Percentiles rank a stretch among this genome's conserved stretches.
Evolutionary conservation across 2,329 filamentous ascomycete genomes (phyloP).

Genomic region (Ophiostoma tasmaniense): DNA sequence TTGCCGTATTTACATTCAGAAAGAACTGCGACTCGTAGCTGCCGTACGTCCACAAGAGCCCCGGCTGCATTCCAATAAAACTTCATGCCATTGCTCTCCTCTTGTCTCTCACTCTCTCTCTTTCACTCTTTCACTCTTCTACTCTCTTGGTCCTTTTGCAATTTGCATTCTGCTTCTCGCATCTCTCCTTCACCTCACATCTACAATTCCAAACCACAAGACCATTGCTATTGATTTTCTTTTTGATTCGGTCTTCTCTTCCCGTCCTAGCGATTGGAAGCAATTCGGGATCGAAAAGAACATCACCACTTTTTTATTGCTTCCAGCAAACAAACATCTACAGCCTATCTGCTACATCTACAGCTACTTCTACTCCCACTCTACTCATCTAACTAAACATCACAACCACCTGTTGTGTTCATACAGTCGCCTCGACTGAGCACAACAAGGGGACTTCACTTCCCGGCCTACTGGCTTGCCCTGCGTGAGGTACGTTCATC

Average conservation of each 20-base stretch:
- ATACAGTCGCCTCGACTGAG: conserved; percentile 40
- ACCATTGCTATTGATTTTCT: conserved; percentile 6
- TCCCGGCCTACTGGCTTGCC: conserved; percentile 74
- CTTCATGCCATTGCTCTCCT: conserved; percentile 13
- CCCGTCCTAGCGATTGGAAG: background rate
- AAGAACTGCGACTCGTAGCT: background rate
- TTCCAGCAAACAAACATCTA: background rate
- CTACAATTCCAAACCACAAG: background rate
- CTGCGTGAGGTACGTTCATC: conserved; percentile 62
- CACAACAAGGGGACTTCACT: conserved; percentile 32
- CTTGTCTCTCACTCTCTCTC: conserved; percentile 5
- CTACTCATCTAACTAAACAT: conserved; percentile 19
- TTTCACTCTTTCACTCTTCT: background rate
- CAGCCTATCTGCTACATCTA: background rate
- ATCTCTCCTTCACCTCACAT: background rate
- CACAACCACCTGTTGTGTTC: conserved; percentile 12
- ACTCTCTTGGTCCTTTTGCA: conserved; percentile 8
- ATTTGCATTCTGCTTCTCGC: background rate
- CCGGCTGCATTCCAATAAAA: conserved; percentile 21
- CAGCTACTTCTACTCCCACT: background rate
- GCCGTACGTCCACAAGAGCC: background rate
- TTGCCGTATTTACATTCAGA: background rate
- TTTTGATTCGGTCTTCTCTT: conserved; percentile 10
- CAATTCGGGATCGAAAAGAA: conserved; percentile 3
- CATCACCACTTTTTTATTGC: background rate